These are phyloP conservation scores for Monosporascus sp. DNA, from an alignment of 2,329 filamentous ascomycete species.

Conservation along the genomic window DNA sequence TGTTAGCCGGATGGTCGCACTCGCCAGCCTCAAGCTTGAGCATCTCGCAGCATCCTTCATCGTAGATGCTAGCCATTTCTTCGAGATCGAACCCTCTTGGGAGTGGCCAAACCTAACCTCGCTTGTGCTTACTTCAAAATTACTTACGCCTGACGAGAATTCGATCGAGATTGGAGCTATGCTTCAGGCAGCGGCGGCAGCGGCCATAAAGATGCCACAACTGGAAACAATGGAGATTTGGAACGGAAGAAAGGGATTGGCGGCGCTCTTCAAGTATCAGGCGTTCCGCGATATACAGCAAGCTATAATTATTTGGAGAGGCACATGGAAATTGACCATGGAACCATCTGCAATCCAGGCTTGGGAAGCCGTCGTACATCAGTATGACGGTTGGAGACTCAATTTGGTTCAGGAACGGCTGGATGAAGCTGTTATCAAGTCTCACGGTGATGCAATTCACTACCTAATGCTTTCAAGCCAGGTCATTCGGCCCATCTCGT, in stretches of 20 bases:
- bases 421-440: constrained; percentile 23
- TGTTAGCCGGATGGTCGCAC: constrained; percentile 17
- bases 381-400: constrained; percentile 13
- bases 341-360: constrained; percentile 15
- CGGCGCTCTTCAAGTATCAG: constrained; percentile 26
- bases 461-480: constrained; percentile 21
- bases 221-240: constrained; percentile 30
- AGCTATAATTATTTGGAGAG: constrained; percentile 22
- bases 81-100: constrained; percentile 17
- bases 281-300: not conserved
- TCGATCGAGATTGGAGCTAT: constrained; percentile 15
- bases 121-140: constrained; percentile 25
- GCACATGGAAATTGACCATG: constrained; percentile 24
- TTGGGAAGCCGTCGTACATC: constrained; percentile 22
- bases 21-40: constrained; percentile 22
- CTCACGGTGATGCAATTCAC: constrained; percentile 26
- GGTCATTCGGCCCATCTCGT: constrained; percentile 27
- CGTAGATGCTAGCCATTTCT: constrained; percentile 25
- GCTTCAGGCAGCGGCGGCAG: constrained; percentile 19
- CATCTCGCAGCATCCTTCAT: constrained; percentile 25
- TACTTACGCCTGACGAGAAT: constrained; percentile 17
- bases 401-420: constrained; percentile 15
- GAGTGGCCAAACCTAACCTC: constrained; percentile 26
- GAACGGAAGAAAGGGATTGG: constrained; percentile 27
- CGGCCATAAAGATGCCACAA: constrained; percentile 25